Conservation (phyloP, 2,329 filamentous ascomycete species). For the Colletotrichum incanum region DNA sequence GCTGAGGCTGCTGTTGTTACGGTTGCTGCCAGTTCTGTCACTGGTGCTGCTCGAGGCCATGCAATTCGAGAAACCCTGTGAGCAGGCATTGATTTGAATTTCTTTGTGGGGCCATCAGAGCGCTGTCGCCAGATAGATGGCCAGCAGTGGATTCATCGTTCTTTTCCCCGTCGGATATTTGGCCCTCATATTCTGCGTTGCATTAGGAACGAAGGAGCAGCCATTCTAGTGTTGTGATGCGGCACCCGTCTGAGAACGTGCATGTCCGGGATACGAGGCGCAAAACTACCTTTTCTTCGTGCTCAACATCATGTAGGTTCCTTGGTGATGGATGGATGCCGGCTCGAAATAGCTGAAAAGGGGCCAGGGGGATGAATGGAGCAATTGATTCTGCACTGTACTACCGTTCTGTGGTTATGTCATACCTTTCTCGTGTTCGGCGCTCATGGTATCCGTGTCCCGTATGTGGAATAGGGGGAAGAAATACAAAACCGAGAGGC, state of each 20-base stretch:
- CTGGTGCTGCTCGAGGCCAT: conserved; percentile 30
- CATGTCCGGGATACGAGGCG: conserved; percentile 27
- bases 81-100: conserved; percentile 43
- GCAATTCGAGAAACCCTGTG: conserved; percentile 30
- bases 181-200: conserved; percentile 31
- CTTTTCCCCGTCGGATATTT: conserved; percentile 18
- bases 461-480: conserved; percentile 12
- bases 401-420: conserved; percentile 8
- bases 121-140: conserved; percentile 35
- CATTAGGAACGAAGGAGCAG: conserved; percentile 38
- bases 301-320: conserved; percentile 4
- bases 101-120: conserved; percentile 32
- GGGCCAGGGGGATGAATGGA: conserved; percentile 24
- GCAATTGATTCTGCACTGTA: conserved; percentile 14
- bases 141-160: conserved; percentile 27
- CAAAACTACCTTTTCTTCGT: conserved; percentile 3
- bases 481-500: conserved; percentile 3
- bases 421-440: conserved; percentile 9
- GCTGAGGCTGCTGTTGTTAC: conserved; percentile 9
- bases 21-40: conserved; percentile 3
- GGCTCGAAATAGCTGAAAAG: conserved; percentile 16
- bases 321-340: conserved; percentile 9
- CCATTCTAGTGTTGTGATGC: conserved; percentile 29
- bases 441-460: conserved; percentile 17
- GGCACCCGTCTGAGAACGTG: conserved; percentile 27